phyloP scores from a whole-genome alignment of 805 yeast genomes.

The Pichia nakasei region DNA sequence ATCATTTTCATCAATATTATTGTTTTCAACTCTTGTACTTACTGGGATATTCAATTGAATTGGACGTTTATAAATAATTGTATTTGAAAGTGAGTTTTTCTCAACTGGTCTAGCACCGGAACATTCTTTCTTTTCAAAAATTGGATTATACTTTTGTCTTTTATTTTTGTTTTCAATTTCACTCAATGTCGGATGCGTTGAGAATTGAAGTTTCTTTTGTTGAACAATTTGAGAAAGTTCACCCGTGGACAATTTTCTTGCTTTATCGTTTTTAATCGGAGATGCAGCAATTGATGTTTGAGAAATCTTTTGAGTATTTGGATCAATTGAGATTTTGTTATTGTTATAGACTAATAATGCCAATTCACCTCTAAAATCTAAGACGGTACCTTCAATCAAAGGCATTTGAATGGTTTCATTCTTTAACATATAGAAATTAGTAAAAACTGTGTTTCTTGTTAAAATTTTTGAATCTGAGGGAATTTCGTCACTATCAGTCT shows the following conservation, averaged over 20 bases:
- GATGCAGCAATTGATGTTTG: neutral
- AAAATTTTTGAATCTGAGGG: slow-evolving; percentile 27
- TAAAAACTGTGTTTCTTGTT: slow-evolving; percentile 32
- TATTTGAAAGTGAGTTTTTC: slow-evolving; percentile 4
- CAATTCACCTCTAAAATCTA: slow-evolving; percentile 67
- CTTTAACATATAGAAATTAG: slow-evolving; percentile 49
- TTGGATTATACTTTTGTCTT: neutral
- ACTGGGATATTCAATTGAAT: neutral
- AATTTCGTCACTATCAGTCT: neutral
- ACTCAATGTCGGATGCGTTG: slow-evolving; percentile 6
- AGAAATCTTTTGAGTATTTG: neutral
- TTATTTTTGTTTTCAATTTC: slow-evolving; percentile 2
- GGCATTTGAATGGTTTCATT: slow-evolving; percentile 63
- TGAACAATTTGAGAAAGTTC: slow-evolving; percentile 4
- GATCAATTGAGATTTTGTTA: neutral
- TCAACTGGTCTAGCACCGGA: slow-evolving; percentile 10
- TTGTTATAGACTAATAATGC: slow-evolving; percentile 14
- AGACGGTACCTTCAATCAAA: slow-evolving; percentile 45
- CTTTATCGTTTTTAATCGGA: neutral
- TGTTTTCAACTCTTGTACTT: neutral
- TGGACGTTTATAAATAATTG: slow-evolving; percentile 12
- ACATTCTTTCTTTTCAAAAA: too few species aligned
- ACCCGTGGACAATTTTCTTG: slow-evolving; percentile 1
- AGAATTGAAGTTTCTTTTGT: slow-evolving; percentile 6
- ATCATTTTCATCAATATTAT: neutral